Evolutionary conservation across 345 rosid genomes (phyloP).

Genomic region (Isatis tinctoria): DNA sequence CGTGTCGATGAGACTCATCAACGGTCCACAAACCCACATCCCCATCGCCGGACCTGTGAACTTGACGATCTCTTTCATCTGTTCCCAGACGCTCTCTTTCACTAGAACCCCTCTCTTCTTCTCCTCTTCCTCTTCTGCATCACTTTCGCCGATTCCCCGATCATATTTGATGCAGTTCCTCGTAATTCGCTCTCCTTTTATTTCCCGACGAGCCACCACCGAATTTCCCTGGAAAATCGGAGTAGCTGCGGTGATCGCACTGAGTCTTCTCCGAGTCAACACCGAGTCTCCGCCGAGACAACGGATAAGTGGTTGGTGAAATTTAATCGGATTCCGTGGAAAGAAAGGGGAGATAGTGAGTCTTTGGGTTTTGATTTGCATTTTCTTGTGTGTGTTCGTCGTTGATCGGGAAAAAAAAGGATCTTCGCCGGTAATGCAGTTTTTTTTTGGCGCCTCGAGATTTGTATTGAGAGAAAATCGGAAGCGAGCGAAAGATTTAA

Average conservation of each 20-base stretch:
- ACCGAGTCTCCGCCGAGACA: conserved; percentile 56
- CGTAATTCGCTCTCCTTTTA: background rate
- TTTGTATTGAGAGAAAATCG: background rate
- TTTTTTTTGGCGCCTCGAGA: conserved; percentile 23
- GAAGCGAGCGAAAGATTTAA: background rate
- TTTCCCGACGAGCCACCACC: conserved; percentile 1
- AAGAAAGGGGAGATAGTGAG: conserved; percentile 22
- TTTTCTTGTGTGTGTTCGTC: background rate
- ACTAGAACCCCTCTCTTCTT: conserved; percentile 34
- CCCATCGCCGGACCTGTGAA: conserved; percentile 93
- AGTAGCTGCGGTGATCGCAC: conserved; percentile 54
- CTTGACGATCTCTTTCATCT: conserved; percentile 67
- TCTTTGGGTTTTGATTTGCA: conserved; percentile 39
- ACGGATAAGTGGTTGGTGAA: conserved; percentile 19
- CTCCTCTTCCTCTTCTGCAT: background rate
- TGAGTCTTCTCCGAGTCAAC: conserved; percentile 62
- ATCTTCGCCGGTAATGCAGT: background rate
- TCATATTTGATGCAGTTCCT: conserved; percentile 1
- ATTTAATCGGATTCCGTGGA: conserved; percentile 19
- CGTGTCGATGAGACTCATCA: conserved; percentile 95
- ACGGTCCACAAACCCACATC: conserved; percentile 87
- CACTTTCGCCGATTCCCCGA: background rate
- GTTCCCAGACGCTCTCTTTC: conserved; percentile 68
- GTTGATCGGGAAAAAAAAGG: background rate
- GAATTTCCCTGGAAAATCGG: conserved; percentile 30